Base-by-base conservation (phyloP, 225 moss, liverwort and hornwort genomes). In the Ulota crispa region DNA sequence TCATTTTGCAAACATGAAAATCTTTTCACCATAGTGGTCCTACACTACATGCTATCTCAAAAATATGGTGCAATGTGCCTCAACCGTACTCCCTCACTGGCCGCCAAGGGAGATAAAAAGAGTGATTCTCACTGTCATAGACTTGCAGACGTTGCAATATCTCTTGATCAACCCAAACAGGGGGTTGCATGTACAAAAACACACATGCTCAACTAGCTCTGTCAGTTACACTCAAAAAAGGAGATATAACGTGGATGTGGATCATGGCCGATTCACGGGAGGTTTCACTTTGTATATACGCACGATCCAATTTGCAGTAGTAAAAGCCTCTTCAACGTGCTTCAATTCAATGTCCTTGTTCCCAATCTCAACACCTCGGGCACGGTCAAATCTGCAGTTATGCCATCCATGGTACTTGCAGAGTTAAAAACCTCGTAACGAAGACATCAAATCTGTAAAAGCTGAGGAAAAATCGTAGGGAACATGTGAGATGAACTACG, bases 251-350 rank as follows among this genome's bases (percentile, higher is more conserved):
- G 19, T 19, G 64, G 63, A 77, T 70, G 53, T 71, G 59, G 32
- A 85, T 97, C 92, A 98, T 54, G 93, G 89, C 68, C 96, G 89
- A 82, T 99, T 99, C 67, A 91, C 92, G n/a, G 85, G 92, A 79
- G 91, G 92, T 77, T 99, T 99, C 86, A 99, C 94, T 96, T 96
- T 99, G 86, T 94, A 99, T 59, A 99, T 92, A 75, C 96, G 93
- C 73, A 96, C 96, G 68, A 99, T 99, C 99, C 99, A 99, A 71
- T 99, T 99, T 2, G 92, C 89, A 23, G 95, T 94, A 27, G 99
- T 99, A 80, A 94, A 99, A 24, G 99, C 94, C 83, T 99, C 96
- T 83, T 99, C 99, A 57, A 96, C 84, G 37, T 92, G 92, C 81
- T 90, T 89, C 66, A 99, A 88, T 54, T 94, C 91, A 5, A 99